Evolutionary conservation across 306 rosid genomes (phyloP).

Genomic region (Elaeagnus macrophylla): DNA sequence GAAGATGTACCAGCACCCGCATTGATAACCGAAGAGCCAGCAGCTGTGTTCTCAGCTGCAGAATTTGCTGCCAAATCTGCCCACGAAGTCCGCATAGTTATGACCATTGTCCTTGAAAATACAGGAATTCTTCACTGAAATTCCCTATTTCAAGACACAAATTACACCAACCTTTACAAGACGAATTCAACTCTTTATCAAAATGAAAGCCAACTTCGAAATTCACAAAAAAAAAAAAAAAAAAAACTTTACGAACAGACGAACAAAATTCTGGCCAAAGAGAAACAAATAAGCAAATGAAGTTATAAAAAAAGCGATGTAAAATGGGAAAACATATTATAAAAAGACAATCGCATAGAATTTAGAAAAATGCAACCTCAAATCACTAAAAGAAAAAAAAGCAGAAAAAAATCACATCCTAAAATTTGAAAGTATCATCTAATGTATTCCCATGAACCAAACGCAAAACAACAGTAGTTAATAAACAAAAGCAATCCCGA

Average conservation of each 20-base stretch:
- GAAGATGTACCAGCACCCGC: constrained; percentile 22
- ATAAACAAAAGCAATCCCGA: neutral
- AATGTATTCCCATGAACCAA: neutral
- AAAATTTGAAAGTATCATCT: neutral
- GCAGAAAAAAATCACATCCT: too few species aligned
- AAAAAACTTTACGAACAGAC: neutral
- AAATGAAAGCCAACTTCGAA: neutral
- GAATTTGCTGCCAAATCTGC: constrained; percentile 90
- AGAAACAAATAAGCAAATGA: neutral
- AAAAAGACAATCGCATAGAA: too few species aligned
- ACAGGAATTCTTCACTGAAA: neutral
- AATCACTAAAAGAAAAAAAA: too few species aligned
- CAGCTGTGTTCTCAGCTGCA: constrained; percentile 51
- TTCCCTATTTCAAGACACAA: neutral
- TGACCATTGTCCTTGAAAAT: neutral
- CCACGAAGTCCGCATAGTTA: constrained; percentile 76
- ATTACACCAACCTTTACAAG: constrained; percentile 4
- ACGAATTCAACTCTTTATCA: neutral
- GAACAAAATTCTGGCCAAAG: constrained; percentile 4
- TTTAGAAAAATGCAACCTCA: too few species aligned
- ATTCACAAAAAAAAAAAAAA: neutral
- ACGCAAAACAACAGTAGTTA: neutral
- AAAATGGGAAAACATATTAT: neutral
- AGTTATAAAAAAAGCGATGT: neutral
- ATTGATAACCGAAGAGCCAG: constrained; percentile 36